phyloP scores from a whole-genome alignment of 495 filamentous ascomycete species.

The Parathielavia hyrcaniae region DNA sequence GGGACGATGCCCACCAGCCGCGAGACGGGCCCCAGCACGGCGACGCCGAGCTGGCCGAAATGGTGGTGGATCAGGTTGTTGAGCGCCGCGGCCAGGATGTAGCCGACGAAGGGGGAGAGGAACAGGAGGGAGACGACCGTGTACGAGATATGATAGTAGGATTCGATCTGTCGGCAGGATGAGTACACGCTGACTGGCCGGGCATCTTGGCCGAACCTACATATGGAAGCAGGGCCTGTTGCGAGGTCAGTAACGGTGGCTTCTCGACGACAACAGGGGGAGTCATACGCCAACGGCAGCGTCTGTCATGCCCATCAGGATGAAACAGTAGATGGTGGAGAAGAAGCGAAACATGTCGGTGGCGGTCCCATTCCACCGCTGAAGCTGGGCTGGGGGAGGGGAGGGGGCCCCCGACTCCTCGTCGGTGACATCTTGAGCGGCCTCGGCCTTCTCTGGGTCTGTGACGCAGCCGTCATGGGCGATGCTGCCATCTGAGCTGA shows the following conservation, averaged over 20 bases:
- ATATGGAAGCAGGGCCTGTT: slow-evolving; percentile 16
- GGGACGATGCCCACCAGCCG: slow-evolving; percentile 63
- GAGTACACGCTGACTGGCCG: neutral
- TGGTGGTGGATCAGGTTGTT: slow-evolving; percentile 53
- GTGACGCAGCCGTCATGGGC: neutral
- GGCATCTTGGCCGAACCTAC: neutral
- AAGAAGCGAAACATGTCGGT: slow-evolving; percentile 60
- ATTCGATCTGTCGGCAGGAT: slow-evolving; percentile 44
- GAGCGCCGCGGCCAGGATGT: slow-evolving; percentile 68
- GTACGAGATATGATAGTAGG: slow-evolving; percentile 66
- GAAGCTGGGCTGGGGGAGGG: neutral
- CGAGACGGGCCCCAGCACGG: slow-evolving; percentile 56
- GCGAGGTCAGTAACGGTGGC: neutral
- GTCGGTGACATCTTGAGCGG: slow-evolving; percentile 11
- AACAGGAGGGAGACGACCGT: slow-evolving; percentile 75
- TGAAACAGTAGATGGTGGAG: slow-evolving; percentile 65
- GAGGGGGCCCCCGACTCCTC: slow-evolving; percentile 9
- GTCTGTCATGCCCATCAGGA: slow-evolving; percentile 78
- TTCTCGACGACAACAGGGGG: neutral
- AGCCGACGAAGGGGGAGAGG: slow-evolving; percentile 73
- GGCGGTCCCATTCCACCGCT: slow-evolving; percentile 61
- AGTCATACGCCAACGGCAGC: slow-evolving; percentile 66
- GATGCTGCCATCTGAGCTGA: neutral
- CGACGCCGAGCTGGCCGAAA: slow-evolving; percentile 70
- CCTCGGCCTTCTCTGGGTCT: slow-evolving; percentile 11